These are phyloP conservation scores for Endoconidiophora polonica DNA, from an alignment of 2,329 filamentous ascomycete genomes.

Conservation along the genomic window DNA sequence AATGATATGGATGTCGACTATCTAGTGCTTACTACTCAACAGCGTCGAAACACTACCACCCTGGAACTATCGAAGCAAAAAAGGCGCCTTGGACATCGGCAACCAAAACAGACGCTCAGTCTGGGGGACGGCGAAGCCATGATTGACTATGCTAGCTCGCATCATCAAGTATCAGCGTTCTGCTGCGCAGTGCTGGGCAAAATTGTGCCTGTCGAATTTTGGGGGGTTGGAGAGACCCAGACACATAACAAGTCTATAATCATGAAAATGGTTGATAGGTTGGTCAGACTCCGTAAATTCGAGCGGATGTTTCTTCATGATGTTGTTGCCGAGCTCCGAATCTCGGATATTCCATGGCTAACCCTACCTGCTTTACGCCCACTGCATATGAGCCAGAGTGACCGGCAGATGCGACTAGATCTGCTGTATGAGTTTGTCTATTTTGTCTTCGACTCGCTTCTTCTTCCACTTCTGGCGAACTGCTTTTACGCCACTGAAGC, in stretches of 20 bases:
- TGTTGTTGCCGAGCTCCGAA: slow-evolving; percentile 48
- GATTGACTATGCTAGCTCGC: slow-evolving; percentile 50
- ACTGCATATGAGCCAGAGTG: slow-evolving; percentile 49
- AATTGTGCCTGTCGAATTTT: slow-evolving; percentile 60
- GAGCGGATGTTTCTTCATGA: slow-evolving; percentile 70
- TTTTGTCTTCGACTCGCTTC: slow-evolving; percentile 78
- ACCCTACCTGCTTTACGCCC: slow-evolving; percentile 30
- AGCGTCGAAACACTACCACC: neutral
- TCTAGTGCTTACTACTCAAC: neutral
- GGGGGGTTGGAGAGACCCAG: slow-evolving; percentile 42
- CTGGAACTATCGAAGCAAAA: neutral
- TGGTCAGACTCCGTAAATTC: slow-evolving; percentile 61
- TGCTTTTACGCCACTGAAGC: slow-evolving; percentile 96
- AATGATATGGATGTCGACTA: neutral
- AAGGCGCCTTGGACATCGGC: neutral
- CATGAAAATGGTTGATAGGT: slow-evolving; percentile 55
- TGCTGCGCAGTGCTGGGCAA: slow-evolving; percentile 59
- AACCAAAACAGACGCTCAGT: neutral
- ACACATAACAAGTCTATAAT: slow-evolving; percentile 44
- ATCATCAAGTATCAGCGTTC: slow-evolving; percentile 62
- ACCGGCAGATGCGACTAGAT: slow-evolving; percentile 59
- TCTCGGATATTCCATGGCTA: slow-evolving; percentile 59
- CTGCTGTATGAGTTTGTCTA: slow-evolving; percentile 76
- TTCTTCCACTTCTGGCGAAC: slow-evolving; percentile 70
- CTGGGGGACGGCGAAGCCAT: slow-evolving; percentile 25